Evolutionary conservation across 495 filamentous ascomycete species (phyloP).

Genomic region (Margaritispora aquatica): DNA sequence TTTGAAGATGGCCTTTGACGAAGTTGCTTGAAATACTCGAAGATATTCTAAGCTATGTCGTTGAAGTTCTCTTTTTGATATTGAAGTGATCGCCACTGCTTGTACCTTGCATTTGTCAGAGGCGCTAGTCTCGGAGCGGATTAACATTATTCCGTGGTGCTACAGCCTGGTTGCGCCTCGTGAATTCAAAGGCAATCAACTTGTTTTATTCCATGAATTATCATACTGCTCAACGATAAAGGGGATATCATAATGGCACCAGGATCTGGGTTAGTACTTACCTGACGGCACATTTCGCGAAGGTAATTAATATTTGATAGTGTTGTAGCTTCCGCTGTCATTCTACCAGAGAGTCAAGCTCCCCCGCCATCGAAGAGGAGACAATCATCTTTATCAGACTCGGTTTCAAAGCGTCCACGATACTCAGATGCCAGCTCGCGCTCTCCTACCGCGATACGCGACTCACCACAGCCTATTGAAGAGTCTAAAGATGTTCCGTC

Average conservation of each 20-base stretch:
- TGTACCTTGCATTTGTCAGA: background rate
- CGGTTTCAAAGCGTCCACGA: constrained; percentile 50
- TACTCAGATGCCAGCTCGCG: constrained; percentile 24
- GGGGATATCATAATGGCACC: constrained; percentile 24
- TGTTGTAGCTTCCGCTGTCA: constrained; percentile 59
- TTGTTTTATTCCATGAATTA: background rate
- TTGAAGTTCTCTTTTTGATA: background rate
- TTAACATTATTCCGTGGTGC: background rate
- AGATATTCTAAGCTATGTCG: background rate
- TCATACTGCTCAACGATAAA: background rate
- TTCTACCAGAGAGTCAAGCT: constrained; percentile 48
- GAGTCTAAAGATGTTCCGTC: constrained; percentile 3
- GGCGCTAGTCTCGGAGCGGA: background rate
- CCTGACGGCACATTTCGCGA: background rate
- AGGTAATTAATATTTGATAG: constrained; percentile 20
- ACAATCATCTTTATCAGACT: constrained; percentile 48
- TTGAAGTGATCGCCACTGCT: background rate
- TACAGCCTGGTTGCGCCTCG: background rate
- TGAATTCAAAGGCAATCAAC: background rate
- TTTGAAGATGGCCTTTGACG: background rate
- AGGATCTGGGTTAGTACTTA: constrained; percentile 26
- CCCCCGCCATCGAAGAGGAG: constrained; percentile 42
- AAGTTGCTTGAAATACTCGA: background rate
- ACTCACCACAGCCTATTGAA: constrained; percentile 21
- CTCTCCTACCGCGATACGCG: constrained; percentile 15